Base-by-base conservation (phyloP, 2,329 filamentous ascomycete genomes). In the Emergomyces pasteurianus region DNA sequence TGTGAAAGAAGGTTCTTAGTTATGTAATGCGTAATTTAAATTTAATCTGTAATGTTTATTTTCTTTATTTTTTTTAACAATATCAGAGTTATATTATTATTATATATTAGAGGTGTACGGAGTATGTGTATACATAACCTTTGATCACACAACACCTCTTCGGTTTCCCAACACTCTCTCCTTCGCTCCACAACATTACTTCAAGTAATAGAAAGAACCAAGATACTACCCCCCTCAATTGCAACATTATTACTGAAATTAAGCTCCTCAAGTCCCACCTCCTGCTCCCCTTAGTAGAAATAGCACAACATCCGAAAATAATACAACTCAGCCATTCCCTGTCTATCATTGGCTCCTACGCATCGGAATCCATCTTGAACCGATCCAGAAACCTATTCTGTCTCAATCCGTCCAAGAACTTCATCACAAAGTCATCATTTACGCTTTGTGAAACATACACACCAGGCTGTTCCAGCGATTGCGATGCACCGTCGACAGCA, bases 311-410 rank as follows among this genome's bases (percentile, higher is more conserved):
- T 9, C n/a, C 1, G 28, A 34, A 26, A 34, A 53, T 9, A 31
- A 34, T 21, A 34, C 16, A n/a, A 53, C 21, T 36, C 12, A 26
- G 7, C 14, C 34, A 9, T 36, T 36, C 10, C 7, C 8, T 10
- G 34, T 9, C 34, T 8, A 9, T 10, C n/a, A n/a, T n/a, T n/a
- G n/a, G n/a, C n/a, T n/a, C n/a, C n/a, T 55, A 18, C 12, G 58
- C 47, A 47, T 63, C 50, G 49, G 73, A 62, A 66, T 88, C 86
- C 64, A 83, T 55, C 0, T 84, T 77, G 67, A 87, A 89, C 2
- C 86, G 78, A 63, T 83, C 80, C 40, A 85, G 75, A 67, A 88
- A 89, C 75, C 83, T 87, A 65, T 87, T 90, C 2, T 74, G 81
- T 61, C 77, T 78, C 66, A 90, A 73, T 0, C 86, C 86, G 2